Evolutionary conservation across 345 rosid genomes (phyloP).

Genomic region (Trapa bicornis): DNA sequence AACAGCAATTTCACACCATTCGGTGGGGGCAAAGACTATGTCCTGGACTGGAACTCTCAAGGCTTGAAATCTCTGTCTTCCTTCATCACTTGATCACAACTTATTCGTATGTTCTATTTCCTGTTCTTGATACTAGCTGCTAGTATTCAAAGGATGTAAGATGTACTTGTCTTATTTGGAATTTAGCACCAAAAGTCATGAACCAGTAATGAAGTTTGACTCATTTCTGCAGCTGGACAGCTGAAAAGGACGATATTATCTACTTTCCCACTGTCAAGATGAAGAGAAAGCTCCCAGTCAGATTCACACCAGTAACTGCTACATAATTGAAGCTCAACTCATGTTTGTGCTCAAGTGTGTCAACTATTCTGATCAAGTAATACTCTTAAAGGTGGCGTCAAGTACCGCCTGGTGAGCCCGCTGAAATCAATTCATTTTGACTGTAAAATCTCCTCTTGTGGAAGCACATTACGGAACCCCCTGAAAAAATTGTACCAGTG

Average conservation of each 20-base stretch:
- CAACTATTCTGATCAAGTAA: neutral
- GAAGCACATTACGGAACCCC: no score
- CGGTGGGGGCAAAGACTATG: slow-evolving; percentile 99
- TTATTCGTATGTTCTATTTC: slow-evolving; percentile 30
- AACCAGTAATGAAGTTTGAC: neutral
- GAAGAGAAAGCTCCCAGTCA: slow-evolving; percentile 56
- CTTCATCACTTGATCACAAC: slow-evolving; percentile 81
- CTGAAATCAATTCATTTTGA: neutral
- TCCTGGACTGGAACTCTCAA: slow-evolving; percentile 86
- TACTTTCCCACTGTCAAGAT: slow-evolving; percentile 62
- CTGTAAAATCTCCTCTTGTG: neutral
- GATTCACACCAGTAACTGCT: slow-evolving; percentile 17
- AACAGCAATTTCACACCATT: slow-evolving; percentile 77
- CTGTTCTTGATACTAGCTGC: no score
- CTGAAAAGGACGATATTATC: slow-evolving; percentile 43
- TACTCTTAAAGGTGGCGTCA: neutral
- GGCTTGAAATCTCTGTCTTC: slow-evolving; percentile 81
- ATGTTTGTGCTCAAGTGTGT: neutral
- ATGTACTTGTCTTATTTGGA: neutral
- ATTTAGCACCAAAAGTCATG: neutral
- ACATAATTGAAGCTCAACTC: neutral
- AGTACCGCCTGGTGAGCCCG: neutral
- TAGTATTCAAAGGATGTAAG: no score
- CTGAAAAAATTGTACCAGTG: no score
- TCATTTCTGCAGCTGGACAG: slow-evolving; percentile 39